These are phyloP conservation scores for Colletotrichum viniferum DNA, from an alignment of 2,329 filamentous ascomycete species.

Conservation along the genomic window DNA sequence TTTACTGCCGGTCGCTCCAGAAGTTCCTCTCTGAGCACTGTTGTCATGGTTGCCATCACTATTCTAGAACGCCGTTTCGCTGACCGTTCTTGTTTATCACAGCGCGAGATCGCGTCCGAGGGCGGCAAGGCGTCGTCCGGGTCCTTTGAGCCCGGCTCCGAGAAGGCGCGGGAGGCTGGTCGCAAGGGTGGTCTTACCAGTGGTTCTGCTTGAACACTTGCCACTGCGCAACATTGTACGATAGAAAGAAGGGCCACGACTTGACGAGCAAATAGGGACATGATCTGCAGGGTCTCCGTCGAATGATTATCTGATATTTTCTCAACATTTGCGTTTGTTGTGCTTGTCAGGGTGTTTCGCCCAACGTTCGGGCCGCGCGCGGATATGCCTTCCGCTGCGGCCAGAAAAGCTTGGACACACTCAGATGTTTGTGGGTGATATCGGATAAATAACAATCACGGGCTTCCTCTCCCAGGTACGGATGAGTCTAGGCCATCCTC, in stretches of 20 bases:
- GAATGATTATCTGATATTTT: not conserved
- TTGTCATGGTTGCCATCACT: fast-evolving
- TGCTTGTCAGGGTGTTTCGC: not conserved
- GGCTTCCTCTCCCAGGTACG: too few species aligned
- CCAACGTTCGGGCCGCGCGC: not conserved
- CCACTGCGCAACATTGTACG: not conserved
- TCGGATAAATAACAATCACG: not conserved
- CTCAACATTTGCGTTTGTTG: not conserved
- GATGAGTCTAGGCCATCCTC: not conserved
- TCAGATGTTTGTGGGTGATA: not conserved
- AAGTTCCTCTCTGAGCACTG: not conserved
- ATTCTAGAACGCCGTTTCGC: not conserved
- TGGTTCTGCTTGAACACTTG: not conserved
- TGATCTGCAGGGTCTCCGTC: not conserved
- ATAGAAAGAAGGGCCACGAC: not conserved
- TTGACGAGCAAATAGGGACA: not conserved
- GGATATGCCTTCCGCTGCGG: not conserved
- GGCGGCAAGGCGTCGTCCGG: constrained; percentile 58
- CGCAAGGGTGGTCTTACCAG: constrained; percentile 49
- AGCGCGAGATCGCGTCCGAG: constrained; percentile 60
- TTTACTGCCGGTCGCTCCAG: constrained; percentile 31
- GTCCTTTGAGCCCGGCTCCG: constrained; percentile 57
- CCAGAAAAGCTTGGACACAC: not conserved
- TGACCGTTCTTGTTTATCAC: not conserved
- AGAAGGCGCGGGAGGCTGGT: constrained; percentile 57